Evolutionary conservation across 2,329 filamentous ascomycete genomes (phyloP).

Genomic region (Colletotrichum truncatum): DNA sequence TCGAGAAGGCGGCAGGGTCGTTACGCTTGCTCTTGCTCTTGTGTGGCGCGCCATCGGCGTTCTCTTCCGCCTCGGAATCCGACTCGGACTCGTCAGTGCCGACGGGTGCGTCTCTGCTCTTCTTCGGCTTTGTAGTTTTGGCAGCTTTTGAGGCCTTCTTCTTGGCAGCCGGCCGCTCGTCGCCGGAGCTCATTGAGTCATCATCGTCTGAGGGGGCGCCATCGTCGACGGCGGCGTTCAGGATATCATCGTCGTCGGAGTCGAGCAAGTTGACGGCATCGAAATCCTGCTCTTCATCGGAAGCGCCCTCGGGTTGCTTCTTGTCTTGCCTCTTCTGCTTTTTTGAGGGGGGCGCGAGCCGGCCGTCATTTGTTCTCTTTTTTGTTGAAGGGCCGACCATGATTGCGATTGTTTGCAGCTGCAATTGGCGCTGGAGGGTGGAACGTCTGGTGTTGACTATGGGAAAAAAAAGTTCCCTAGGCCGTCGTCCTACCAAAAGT

Average conservation of each 20-base stretch:
- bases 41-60: constrained; percentile 43
- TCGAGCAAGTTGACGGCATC: constrained; percentile 63
- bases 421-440: not conserved
- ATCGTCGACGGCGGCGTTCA: constrained; percentile 62
- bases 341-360: constrained; percentile 55
- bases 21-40: constrained; percentile 81
- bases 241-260: constrained; percentile 65
- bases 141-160: constrained; percentile 35
- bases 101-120: constrained; percentile 21
- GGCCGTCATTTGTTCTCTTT: constrained; percentile 44
- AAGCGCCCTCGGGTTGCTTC: constrained; percentile 63
- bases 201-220: constrained; percentile 49
- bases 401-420: not conserved
- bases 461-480: constrained; percentile 6
- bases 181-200: constrained; percentile 45
- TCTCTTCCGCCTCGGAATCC: constrained; percentile 37
- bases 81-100: constrained; percentile 42
- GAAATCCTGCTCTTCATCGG: constrained; percentile 54
- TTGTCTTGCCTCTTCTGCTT: constrained; percentile 54
- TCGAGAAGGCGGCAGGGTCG: constrained; percentile 90
- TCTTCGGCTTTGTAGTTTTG: constrained; percentile 33
- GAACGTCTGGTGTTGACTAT: not conserved
- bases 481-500: not conserved
- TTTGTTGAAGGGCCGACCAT: constrained; percentile 41
- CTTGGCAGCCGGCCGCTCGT: constrained; percentile 40